Evolutionary conservation across 176 grass and related monocot genomes (phyloP).

Genomic region (Avena sativa): DNA sequence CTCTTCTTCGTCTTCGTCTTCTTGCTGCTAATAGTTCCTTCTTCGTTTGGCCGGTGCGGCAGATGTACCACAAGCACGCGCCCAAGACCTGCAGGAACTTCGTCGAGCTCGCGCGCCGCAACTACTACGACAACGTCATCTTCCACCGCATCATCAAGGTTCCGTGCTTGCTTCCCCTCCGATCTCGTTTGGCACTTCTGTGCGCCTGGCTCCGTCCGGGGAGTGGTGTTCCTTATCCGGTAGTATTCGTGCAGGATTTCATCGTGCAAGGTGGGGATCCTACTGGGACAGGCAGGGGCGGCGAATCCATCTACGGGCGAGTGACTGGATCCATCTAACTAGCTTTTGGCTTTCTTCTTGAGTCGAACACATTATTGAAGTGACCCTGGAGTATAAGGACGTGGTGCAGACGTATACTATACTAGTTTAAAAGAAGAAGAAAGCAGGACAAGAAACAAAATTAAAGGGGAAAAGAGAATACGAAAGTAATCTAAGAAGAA

Average conservation of each 20-base stretch:
- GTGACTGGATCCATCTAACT: slow-evolving; percentile 24
- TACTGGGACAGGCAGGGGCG: slow-evolving; percentile 91
- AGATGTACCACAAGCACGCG: slow-evolving; percentile 99
- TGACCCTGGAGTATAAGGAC: too few relatives aligned
- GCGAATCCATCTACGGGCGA: slow-evolving; percentile 97
- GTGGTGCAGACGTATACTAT: too few relatives aligned
- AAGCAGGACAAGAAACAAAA: too few relatives aligned
- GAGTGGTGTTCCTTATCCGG: not conserved
- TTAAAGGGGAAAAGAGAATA: too few relatives aligned
- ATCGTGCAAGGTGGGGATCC: slow-evolving; percentile 98
- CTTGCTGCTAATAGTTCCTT: slow-evolving; percentile 23
- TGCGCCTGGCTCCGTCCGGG: not conserved
- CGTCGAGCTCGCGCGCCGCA: slow-evolving; percentile 81
- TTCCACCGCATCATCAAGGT: slow-evolving; percentile 99
- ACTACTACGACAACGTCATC: slow-evolving; percentile 80
- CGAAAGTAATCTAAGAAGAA: too few relatives aligned
- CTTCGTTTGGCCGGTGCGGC: slow-evolving; percentile 15
- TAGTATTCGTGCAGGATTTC: slow-evolving; percentile 69
- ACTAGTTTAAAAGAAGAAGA: too few relatives aligned
- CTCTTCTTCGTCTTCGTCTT: not conserved
- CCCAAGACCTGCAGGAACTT: slow-evolving; percentile 98
- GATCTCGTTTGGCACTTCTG: not conserved
- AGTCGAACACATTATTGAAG: not conserved
- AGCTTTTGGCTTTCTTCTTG: slow-evolving; percentile 17
- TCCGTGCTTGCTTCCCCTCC: not conserved